Conservation (phyloP, 805 yeast species). For the Cyberlindnera euphorbiiphila region DNA sequence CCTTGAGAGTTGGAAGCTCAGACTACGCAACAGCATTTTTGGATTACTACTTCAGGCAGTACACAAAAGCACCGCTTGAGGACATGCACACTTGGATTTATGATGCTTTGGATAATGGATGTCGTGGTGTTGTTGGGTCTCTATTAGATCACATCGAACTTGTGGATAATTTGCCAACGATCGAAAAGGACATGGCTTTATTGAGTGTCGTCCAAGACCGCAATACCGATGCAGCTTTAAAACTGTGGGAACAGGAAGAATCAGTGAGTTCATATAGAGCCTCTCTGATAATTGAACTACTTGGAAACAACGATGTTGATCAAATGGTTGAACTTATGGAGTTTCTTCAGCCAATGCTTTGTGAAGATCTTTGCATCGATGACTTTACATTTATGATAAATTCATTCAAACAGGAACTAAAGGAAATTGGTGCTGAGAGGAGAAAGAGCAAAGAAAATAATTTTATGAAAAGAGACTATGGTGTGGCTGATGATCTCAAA, state of each 20-base stretch:
- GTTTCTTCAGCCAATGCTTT: neutral
- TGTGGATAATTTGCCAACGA: neutral
- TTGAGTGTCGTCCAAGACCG: neutral
- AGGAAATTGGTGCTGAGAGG: constrained; percentile 7
- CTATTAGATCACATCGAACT: neutral
- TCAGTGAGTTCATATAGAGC: neutral
- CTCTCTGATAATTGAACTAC: constrained; percentile 1
- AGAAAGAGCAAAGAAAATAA: constrained; percentile 2
- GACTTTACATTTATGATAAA: constrained; percentile 16
- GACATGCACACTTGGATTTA: constrained; percentile 11
- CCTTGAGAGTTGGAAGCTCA: constrained; percentile 4
- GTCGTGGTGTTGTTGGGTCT: neutral
- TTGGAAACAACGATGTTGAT: neutral
- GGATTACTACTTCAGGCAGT: constrained; percentile 6
- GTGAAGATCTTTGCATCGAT: constrained; percentile 1
- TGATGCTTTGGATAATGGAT: constrained; percentile 1
- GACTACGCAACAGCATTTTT: constrained; percentile 6
- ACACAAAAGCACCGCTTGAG: constrained; percentile 1
- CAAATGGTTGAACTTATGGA: constrained; percentile 1
- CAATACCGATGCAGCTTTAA: constrained; percentile 1
- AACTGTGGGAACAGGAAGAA: constrained; percentile 2
- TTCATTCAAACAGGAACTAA: constrained; percentile 6
- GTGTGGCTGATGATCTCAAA: constrained; percentile 11
- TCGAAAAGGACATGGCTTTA: constrained; percentile 1
- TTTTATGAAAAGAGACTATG: constrained; percentile 2